Conservation (phyloP, 2,329 filamentous ascomycete genomes). For the Hypoxylon sp. region DNA sequence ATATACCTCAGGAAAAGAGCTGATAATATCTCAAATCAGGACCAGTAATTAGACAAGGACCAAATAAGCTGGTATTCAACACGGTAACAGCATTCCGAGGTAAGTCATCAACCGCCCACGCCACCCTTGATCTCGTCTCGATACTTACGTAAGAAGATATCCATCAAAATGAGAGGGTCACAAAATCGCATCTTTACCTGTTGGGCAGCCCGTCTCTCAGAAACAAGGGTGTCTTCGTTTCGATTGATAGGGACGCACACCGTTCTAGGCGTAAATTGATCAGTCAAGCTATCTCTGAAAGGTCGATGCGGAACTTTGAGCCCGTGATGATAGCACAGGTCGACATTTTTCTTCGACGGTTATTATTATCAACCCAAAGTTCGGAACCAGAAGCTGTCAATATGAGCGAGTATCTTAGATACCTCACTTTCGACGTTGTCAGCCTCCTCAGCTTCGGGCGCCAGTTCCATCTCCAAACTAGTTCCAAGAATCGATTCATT, state of each 20-base stretch:
- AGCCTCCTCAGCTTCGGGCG: too few relatives aligned
- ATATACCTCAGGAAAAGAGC: not conserved
- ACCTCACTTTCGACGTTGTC: too few relatives aligned
- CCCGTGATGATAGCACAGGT: conserved; percentile 40
- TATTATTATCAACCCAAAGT: not conserved
- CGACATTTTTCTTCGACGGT: conserved; percentile 30
- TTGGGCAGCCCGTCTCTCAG: not conserved
- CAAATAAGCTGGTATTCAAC: not conserved
- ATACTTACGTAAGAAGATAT: conserved; percentile 13
- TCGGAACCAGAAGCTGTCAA: not conserved
- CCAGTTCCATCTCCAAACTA: too few relatives aligned
- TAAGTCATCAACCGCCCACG: not conserved
- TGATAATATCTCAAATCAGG: not conserved
- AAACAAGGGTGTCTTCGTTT: conserved; percentile 4
- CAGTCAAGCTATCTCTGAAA: conserved; percentile 33
- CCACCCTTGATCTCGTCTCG: not conserved
- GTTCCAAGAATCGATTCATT: too few relatives aligned
- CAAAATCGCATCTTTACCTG: conserved; percentile 28
- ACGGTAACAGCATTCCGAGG: not conserved
- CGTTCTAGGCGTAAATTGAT: conserved; percentile 34
- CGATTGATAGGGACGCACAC: conserved; percentile 13
- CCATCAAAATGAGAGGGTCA: conserved; percentile 36
- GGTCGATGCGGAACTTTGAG: conserved; percentile 38
- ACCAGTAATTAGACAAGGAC: not conserved
- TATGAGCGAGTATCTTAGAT: too few relatives aligned